A percentile compares a stretch with the other conserved stretches of the same genome.
Conservation (phyloP, 768 basidiomycete species). For the Lentinula detonsa region DNA sequence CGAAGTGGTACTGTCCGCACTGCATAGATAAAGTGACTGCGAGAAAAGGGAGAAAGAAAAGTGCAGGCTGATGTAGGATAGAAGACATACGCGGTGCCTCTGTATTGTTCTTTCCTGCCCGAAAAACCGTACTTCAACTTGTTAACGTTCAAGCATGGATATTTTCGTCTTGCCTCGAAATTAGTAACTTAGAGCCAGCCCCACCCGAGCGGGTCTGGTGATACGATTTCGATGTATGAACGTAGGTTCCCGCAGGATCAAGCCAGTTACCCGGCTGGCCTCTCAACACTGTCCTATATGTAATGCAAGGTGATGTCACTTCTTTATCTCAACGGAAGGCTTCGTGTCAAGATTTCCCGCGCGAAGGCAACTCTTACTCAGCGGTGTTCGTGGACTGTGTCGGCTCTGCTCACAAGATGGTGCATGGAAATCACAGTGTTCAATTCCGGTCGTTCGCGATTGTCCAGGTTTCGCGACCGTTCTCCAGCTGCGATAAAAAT, state of each 20-base stretch:
- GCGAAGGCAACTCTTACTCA: no score
- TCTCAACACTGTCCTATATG: background rate
- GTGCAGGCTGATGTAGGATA: background rate
- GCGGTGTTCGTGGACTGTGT: no score
- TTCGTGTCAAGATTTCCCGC: no score
- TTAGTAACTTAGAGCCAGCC: background rate
- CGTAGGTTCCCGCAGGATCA: background rate
- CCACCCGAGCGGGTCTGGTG: background rate
- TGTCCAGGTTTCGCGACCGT: no score
- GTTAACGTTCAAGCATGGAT: background rate
- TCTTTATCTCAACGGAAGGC: no score
- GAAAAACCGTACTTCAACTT: background rate
- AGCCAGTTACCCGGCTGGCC: background rate
- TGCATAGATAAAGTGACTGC: constrained; percentile 18
- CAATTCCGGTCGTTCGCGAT: no score
- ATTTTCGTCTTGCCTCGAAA: background rate
- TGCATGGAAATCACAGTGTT: no score
- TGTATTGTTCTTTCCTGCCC: background rate
- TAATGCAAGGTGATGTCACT: no score
- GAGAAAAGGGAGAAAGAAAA: constrained; percentile 35
- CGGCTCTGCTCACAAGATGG: no score
- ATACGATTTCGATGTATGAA: background rate
- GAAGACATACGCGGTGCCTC: background rate
- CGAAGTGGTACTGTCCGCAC: constrained; percentile 53
- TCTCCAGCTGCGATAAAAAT: no score